Percentiles rank a stretch among this genome's conserved stretches.
phyloP scores from a whole-genome alignment of 2,329 filamentous ascomycete genomes.

The Orbilia blumenaviensis region DNA sequence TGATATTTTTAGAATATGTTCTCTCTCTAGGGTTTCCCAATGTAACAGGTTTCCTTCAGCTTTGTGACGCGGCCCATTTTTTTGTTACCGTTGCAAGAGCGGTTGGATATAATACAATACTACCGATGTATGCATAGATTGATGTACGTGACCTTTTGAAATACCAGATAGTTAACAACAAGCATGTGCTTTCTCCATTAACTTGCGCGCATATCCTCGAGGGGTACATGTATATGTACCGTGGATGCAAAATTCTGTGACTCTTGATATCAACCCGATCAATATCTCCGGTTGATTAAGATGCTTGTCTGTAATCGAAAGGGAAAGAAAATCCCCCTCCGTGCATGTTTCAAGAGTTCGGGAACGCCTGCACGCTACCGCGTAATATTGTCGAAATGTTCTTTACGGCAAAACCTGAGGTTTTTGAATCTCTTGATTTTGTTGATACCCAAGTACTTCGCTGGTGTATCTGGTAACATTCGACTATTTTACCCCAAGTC shows the following conservation, averaged over 20 bases:
- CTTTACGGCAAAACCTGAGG: background rate
- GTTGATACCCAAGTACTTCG: background rate
- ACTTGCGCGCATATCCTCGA: constrained; percentile 1
- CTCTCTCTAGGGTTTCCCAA: constrained; percentile 25
- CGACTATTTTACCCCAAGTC: constrained; percentile 4
- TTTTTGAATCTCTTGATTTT: background rate
- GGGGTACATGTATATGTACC: background rate
- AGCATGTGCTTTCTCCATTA: background rate
- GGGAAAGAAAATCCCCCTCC: background rate
- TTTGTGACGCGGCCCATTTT: constrained; percentile 28
- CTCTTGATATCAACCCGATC: background rate
- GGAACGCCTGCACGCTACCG: constrained; percentile 16
- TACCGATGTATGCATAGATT: too few relatives aligned
- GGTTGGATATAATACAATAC: constrained; percentile 17
- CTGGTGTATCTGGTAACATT: too few relatives aligned
- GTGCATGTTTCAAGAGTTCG: constrained; percentile 28
- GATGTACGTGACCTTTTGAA: too few relatives aligned
- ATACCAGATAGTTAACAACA: background rate
- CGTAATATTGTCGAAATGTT: background rate
- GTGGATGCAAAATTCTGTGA: background rate
- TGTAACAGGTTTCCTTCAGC: constrained; percentile 30
- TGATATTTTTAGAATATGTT: constrained; percentile 48
- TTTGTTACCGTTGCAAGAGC: constrained; percentile 4
- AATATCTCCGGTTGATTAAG: background rate
- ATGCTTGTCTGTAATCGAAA: background rate